Conservation (phyloP, 805 yeast species). For the Metschnikowia lochheadii region DNA sequence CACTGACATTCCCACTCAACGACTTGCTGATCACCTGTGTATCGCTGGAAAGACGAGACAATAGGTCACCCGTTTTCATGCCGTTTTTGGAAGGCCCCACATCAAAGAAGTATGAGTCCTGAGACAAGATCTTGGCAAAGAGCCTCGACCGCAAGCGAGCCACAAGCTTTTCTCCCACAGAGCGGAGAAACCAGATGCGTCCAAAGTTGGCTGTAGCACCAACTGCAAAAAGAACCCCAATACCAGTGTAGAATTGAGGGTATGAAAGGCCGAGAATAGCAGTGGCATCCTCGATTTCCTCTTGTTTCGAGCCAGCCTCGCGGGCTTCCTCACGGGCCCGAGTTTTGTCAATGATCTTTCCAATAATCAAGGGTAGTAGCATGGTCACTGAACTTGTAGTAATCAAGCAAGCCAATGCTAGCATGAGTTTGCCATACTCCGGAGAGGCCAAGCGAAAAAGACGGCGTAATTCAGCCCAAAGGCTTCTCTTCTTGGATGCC, state of each 20-base stretch:
- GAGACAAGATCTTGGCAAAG: conserved; percentile 70
- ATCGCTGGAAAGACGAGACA: conserved; percentile 83
- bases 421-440: conserved; percentile 17
- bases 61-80: conserved; percentile 82
- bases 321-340: conserved; percentile 21
- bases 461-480: conserved; percentile 11
- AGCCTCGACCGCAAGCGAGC: conserved; percentile 78
- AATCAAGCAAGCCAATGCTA: conserved; percentile 62
- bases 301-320: conserved; percentile 15
- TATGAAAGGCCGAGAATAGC: conserved; percentile 54
- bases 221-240: conserved; percentile 58
- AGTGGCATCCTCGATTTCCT: conserved; percentile 5
- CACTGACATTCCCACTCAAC: conserved; percentile 83
- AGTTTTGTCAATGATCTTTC: conserved; percentile 77
- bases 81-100: conserved; percentile 50
- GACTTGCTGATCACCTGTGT: conserved; percentile 84
- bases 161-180: conserved; percentile 83
- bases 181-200: conserved; percentile 67
- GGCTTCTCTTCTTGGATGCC: background rate
- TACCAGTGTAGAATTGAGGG: conserved; percentile 56
- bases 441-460: conserved; percentile 18
- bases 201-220: conserved; percentile 83
- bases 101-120: conserved; percentile 87
- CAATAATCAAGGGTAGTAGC: conserved; percentile 78
- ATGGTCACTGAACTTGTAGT: conserved; percentile 76